Base-by-base conservation (phyloP, 345 rosid genomes). In the Salix udensis region DNA sequence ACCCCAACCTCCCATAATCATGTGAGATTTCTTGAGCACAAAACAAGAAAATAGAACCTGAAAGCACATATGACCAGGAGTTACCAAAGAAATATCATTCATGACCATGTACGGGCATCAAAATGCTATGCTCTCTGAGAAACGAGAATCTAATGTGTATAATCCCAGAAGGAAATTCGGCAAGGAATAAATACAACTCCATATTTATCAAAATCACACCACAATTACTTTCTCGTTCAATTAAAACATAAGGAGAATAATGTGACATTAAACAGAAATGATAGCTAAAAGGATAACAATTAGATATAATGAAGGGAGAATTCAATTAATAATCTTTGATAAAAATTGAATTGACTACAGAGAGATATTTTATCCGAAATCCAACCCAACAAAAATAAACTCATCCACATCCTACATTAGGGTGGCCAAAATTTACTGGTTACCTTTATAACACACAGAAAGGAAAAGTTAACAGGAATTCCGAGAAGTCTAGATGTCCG, bases 391-490 rank as follows among this genome's bases (percentile, higher is more conserved):
- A n/a, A 85, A 31, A 66, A 73, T 24, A 82, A 82, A 72, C 79
- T 79, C 84, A 82, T 79, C 82, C 82, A 81, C 81, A 85, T 78
- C 75, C 85, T 83, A 83, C 78, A 77, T 75, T 74, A 66, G 67
- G 77, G 71, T 23, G n/a, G 36, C 78, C 68, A 82, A 62, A 73
- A 83, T 50, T 68, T 68, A 70, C 76, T 31, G 52, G 71, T 65
- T 79, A 72, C 77, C 81, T 70, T 82, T 77, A 77, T 60, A 85
- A 80, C 78, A 87, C 72, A 77, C 81, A 81, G 73, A 74, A 77
- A 67, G 60, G 82, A 79, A 78, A 76, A 68, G 70, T 81, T 80
- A 76, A 80, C 67, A 80, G 44, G 61, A 73, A 75, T 76, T 72
- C 34, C 55, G 39, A 68, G 71, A 82, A 83, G 73, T 65, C 48